Percentiles rank a stretch among this genome's conserved stretches.
Evolutionary conservation across 805 yeast genomes (phyloP).

Genomic region (Suhomyces canberraensis): DNA sequence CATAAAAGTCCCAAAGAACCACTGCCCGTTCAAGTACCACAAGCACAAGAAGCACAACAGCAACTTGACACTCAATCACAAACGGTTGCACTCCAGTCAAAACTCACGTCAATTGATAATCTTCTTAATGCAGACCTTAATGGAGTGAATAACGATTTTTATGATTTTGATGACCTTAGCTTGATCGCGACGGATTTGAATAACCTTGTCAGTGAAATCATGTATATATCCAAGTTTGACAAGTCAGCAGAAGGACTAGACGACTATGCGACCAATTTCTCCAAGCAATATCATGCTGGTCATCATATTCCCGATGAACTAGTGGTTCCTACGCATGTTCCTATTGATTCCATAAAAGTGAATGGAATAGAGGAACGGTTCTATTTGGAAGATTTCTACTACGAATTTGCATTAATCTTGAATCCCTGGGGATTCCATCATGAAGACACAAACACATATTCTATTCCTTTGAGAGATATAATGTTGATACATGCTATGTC

Average conservation of each 20-base stretch:
- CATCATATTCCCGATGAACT: background rate
- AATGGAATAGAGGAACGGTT: constrained; percentile 23
- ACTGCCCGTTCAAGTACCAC: background rate
- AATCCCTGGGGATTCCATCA: constrained; percentile 36
- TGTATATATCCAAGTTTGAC: constrained; percentile 25
- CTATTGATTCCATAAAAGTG: constrained; percentile 24
- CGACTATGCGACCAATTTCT: constrained; percentile 1
- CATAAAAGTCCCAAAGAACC: background rate
- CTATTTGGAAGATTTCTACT: constrained; percentile 34
- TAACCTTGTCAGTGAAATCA: constrained; percentile 35
- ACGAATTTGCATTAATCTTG: constrained; percentile 31
- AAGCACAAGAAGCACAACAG: background rate
- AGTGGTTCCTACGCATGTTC: constrained; percentile 22
- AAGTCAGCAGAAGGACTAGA: background rate
- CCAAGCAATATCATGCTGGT: background rate
- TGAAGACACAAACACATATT: constrained; percentile 18
- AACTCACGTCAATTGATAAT: background rate
- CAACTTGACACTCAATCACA: background rate
- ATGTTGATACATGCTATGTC: constrained; percentile 54
- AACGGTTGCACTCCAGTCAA: background rate
- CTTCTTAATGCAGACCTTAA: background rate
- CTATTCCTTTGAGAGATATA: constrained; percentile 58
- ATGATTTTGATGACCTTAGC: constrained; percentile 28
- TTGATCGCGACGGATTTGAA: constrained; percentile 36
- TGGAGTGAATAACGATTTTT: constrained; percentile 2